Conservation (phyloP, 2,329 filamentous ascomycete genomes). For the Catunica adiposa region DNA sequence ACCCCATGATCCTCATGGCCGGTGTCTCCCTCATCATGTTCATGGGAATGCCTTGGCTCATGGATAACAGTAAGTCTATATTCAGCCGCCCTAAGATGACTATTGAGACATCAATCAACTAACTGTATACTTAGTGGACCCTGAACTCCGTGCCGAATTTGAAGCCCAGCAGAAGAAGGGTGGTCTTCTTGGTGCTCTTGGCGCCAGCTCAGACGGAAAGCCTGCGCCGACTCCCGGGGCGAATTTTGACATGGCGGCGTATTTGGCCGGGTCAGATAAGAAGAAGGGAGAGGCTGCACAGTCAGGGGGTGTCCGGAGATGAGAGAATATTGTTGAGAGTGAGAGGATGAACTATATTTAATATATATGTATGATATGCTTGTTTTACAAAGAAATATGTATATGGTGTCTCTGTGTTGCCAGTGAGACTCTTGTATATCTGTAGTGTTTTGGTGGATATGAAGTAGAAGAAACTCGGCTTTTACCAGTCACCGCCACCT, state of each 20-base stretch:
- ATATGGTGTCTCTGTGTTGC: too few species aligned
- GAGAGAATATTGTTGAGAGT: neutral
- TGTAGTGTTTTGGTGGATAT: neutral
- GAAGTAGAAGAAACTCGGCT: too few species aligned
- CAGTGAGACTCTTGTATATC: neutral
- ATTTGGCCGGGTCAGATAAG: conserved; percentile 37
- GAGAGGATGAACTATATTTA: too few species aligned
- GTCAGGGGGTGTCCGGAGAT: conserved; percentile 24
- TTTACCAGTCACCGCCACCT: neutral
- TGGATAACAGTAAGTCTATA: conserved; percentile 71
- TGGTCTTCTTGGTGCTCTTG: conserved; percentile 50
- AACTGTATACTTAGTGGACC: conserved; percentile 58
- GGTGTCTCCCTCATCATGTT: conserved; percentile 69
- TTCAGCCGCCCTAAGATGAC: neutral
- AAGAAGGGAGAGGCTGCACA: conserved; percentile 23
- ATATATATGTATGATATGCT: too few species aligned
- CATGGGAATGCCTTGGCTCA: conserved; percentile 82
- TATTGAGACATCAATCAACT: conserved; percentile 10
- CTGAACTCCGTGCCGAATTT: conserved; percentile 85
- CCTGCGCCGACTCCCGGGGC: conserved; percentile 19
- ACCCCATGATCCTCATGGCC: conserved; percentile 91
- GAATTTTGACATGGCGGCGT: conserved; percentile 46
- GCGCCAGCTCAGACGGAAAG: conserved; percentile 20
- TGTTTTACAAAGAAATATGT: neutral
- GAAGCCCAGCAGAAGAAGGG: conserved; percentile 73